Evolutionary conservation across 1,284 basidiomycete genomes (phyloP), one percentile per base, ranked within the genome.

Genomic region (Apiotrichum porosum): DNA sequence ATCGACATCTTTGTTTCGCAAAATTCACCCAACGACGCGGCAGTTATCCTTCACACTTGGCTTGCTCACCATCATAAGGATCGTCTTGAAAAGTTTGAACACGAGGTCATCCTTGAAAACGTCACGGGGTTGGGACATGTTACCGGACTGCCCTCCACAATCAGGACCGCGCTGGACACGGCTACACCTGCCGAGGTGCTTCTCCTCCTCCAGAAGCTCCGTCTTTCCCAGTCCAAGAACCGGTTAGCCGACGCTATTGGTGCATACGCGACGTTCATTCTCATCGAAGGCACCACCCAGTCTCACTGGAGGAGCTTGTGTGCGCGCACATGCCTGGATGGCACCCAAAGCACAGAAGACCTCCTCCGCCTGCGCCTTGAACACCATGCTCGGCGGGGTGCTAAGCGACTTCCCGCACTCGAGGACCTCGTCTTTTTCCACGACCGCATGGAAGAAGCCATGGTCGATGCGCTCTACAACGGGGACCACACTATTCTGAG

Each of bases 1-100:
- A 17, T 45, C 26, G 49, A 47, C 36, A 42, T 51, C 30, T 51
- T 31, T 36, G 36, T 51, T 36, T 47, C 49, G 13, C 49, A 38
- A 28, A 21, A 33, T 17, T 28, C 40, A 10, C 44, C 43, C 17
- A 51, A 43, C 41, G 44, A 43, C 18, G 34, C 49, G 18, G 44
- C 43, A 3, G 47, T 47, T 15, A 35, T 51, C 19, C 31, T 51
- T 3, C 49, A 51, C 41, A 51, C 49, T 19, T 51, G 37, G 32
- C 42, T 51, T 19, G 44, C 49, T 2, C 44, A 47, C 44, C 31
- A 34, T 15, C 41, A 36, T 18, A 32, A 26, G 6, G 14, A 24
- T 2, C 42, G 41, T 19, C 24, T 36, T 18, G 41, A 41, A 13
- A n/a, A 37, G 14, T 22, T 47, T 40, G 26, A 43, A 19, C 47